Evolutionary conservation across 2,329 filamentous ascomycete species (phyloP), one percentile per base, ranked within the genome.

Genomic region (Chlorencoelia australis): DNA sequence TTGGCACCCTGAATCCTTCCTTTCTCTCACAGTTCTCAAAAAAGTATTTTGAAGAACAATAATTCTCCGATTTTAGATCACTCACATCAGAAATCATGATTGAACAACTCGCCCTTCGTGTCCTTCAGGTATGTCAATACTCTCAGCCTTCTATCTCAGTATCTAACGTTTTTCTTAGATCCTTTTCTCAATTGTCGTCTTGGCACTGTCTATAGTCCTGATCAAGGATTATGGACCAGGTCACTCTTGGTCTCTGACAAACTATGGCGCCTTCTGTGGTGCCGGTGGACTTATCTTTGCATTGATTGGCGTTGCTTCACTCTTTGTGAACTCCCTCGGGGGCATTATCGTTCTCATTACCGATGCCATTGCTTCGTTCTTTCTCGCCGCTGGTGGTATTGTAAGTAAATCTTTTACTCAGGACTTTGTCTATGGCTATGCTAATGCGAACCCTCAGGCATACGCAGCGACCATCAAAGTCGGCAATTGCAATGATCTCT

Each of bases 241-340:
- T 2, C 19, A 39, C 7, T 39, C 37, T 4, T 48, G 46, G 13
- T 38, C 49, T 2, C 29, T 52, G 1, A 36, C 46, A 2, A 39
- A 32, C 9, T 55, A 52, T 18, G 52, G 50, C 2, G 40, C 49
- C 4, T 50, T 53, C 38, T 54, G 50, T 39, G 50, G 49, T 9
- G 50, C 41, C 10, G 43, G 39, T 1, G 48, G 33, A 11, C 8
- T 55, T 9, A 5, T 50, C 7, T 26, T 54, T 9, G 42, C 44
- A 1, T 11, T 39, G 3, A 20, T 49, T 33, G 51, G 51, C 1
- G 29, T 53, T 6, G 37, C 27, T 3, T 42, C 49, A 9, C 30
- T 40, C 10, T 54, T 52, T 13, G 22, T 52, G 5, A 49, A 54
- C 11, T 4, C 32, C 2, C 30, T 53, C 4, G 43, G 49, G 35